Base-by-base conservation (phyloP, 257 asterid species). In the Jasminum sambac region DNA sequence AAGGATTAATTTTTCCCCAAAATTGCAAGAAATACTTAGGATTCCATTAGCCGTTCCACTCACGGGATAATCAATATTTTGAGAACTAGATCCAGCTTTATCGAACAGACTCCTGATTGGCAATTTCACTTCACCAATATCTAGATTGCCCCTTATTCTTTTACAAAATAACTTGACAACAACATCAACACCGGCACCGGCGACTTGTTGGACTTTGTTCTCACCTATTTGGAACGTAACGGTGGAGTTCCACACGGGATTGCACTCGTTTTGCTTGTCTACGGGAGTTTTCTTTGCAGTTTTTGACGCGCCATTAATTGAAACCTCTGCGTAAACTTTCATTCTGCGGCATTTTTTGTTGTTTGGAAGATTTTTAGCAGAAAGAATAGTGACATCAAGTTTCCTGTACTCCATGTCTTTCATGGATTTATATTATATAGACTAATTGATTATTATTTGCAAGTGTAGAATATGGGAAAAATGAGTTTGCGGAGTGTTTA, bases 31-130 rank as follows among this genome's bases (percentile, higher is more conserved):
- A 17, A 78, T 38, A 13, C 65, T 52, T 46, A 78, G n/a, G 26
- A 25, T 69, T 64, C 79, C 79, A 41, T 5, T 24, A 1, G n/a
- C 6, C 23, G 76, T 71, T 2, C 74, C 72, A 8, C 11, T 68
- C 58, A 77, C 85, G 0, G 5, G 25, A 4, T 69, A 72, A 6
- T 68, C 7, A 8, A 43, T 9, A 11, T 14, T 30, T 13, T 10
- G 65, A 21, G 74, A 59, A 7, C 24, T 68, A 0, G 46, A n/a
- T 5, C 82, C n/a, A n/a, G n/a, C 82, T 52, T 37, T 24, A 1
- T 74, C 80, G 5, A 73, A 74, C n/a, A 77, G 74, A 19, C 70
- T 61, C 74, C 74, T 81, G 9, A 81, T 17, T 0, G 80, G 70
- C 8, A 77, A 40, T 5, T 39, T 63, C 64, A 77, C 79, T 34